Percentiles rank a stretch among this genome's conserved stretches.
phyloP scores from a whole-genome alignment of 768 basidiomycete species.

The Astraeus odoratus region DNA sequence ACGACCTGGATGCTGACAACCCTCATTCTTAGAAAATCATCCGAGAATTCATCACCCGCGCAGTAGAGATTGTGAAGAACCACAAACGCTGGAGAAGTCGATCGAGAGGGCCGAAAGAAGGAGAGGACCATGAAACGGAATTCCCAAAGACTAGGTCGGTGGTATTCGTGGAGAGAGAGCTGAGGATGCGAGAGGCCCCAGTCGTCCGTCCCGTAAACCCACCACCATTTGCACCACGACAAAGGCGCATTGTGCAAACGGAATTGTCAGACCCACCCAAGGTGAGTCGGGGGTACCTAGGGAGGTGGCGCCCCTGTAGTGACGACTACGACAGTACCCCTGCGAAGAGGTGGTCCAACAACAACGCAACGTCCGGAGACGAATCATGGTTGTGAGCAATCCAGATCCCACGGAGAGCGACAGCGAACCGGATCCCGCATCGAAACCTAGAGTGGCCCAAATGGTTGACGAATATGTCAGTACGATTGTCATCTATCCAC shows the following conservation, averaged over 20 bases:
- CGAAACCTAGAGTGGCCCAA: background rate
- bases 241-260: constrained; percentile 3
- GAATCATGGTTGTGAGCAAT: constrained; percentile 25
- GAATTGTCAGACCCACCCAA: constrained; percentile 11
- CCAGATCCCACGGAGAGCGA: constrained; percentile 26
- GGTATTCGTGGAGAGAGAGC: constrained; percentile 16
- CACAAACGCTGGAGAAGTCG: background rate
- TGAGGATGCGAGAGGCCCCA: constrained; percentile 21
- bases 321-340: constrained; percentile 10
- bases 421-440: constrained; percentile 14
- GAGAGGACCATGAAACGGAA: constrained; percentile 13
- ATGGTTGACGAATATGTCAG: background rate
- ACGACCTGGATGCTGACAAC: constrained; percentile 13
- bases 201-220: constrained; percentile 13
- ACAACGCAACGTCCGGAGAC: constrained; percentile 15
- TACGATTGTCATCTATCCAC: background rate
- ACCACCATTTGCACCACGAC: constrained; percentile 4
- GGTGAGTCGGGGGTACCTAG: constrained; percentile 9
- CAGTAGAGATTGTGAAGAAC: constrained; percentile 6
- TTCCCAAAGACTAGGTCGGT: constrained; percentile 22
- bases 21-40: constrained; percentile 14
- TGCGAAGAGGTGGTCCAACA: constrained; percentile 12
- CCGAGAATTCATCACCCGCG: constrained; percentile 17
- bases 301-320: constrained; percentile 3
- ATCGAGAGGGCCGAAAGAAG: background rate